A percentile compares a stretch with the other conserved stretches of the same genome.
These are phyloP conservation scores for Pugionium cornutum DNA, from an alignment of 345 rosid species.

Conservation along the genomic window DNA sequence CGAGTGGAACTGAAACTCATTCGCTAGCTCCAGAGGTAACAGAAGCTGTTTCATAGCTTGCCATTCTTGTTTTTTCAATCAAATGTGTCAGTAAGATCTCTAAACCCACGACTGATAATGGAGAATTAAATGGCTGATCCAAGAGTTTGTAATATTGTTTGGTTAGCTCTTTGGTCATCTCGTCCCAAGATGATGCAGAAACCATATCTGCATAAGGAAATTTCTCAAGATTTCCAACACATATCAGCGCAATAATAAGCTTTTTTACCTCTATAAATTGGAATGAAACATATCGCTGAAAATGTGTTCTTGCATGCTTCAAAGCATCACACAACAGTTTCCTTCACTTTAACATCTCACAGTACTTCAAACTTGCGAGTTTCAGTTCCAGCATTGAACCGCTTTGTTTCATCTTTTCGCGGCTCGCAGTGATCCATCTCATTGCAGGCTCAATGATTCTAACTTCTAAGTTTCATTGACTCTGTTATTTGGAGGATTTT, in stretches of 20 bases:
- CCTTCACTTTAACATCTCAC: constrained; percentile 64
- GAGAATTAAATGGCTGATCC: constrained; percentile 56
- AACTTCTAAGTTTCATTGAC: constrained; percentile 49
- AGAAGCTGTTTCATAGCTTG: constrained; percentile 64
- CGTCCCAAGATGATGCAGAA: constrained; percentile 47
- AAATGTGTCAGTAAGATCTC: constrained; percentile 59
- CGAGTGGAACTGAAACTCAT: constrained; percentile 66
- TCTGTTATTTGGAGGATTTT: constrained; percentile 60
- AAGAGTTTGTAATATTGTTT: constrained; percentile 53
- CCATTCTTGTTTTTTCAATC: constrained; percentile 68
- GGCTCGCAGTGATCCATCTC: constrained; percentile 61
- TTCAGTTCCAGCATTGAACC: constrained; percentile 63
- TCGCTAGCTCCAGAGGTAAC: constrained; percentile 57
- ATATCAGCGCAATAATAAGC: constrained; percentile 52
- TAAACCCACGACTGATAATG: constrained; percentile 56
- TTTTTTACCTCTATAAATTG: constrained; percentile 48
- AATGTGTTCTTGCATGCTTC: constrained; percentile 55
- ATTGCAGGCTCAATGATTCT: constrained; percentile 70
- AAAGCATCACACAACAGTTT: constrained; percentile 50
- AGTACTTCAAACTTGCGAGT: constrained; percentile 56
- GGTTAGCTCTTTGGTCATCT: constrained; percentile 48
- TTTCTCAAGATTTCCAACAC: constrained; percentile 49
- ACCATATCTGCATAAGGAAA: constrained; percentile 55
- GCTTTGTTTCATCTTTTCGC: constrained; percentile 46
- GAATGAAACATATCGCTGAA: constrained; percentile 47